Conservation (phyloP, 2,329 filamentous ascomycete genomes). For the Nothophaeocryptopus gaeumannii region DNA sequence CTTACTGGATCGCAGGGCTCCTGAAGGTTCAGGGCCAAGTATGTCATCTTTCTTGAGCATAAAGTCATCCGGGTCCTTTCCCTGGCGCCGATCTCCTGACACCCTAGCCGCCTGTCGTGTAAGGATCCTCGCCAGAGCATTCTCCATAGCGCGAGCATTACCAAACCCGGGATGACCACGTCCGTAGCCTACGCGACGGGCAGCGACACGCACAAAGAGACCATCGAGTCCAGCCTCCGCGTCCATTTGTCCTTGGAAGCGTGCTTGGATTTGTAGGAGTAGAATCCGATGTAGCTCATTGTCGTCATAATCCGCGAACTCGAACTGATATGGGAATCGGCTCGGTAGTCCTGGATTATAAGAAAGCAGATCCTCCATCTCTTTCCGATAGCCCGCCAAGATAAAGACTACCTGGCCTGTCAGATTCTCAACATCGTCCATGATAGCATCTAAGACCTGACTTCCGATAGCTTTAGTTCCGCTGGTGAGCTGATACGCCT, state of each 20-base stretch:
- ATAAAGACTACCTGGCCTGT: constrained; percentile 69
- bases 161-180: constrained; percentile 67
- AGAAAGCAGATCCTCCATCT: constrained; percentile 74
- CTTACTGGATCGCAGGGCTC: no score
- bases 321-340: constrained; percentile 63
- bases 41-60: no score
- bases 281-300: constrained; percentile 63
- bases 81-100: no score
- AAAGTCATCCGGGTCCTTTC: no score
- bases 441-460: constrained; percentile 66
- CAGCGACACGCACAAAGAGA: constrained; percentile 63
- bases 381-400: constrained; percentile 68
- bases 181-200: constrained; percentile 59
- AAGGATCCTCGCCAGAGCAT: no score
- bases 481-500: constrained; percentile 70
- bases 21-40: no score
- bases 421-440: constrained; percentile 70
- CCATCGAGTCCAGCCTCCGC: constrained; percentile 59
- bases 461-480: constrained; percentile 57
- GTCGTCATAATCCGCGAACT: constrained; percentile 69
- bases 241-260: constrained; percentile 56
- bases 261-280: constrained; percentile 51
- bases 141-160: constrained; percentile 66
- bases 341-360: constrained; percentile 71
- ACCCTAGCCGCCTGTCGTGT: no score